A percentile compares a stretch with the other conserved stretches of the same genome.
Conservation (phyloP, 495 filamentous ascomycete genomes). For the Rhypophila decipiens region DNA sequence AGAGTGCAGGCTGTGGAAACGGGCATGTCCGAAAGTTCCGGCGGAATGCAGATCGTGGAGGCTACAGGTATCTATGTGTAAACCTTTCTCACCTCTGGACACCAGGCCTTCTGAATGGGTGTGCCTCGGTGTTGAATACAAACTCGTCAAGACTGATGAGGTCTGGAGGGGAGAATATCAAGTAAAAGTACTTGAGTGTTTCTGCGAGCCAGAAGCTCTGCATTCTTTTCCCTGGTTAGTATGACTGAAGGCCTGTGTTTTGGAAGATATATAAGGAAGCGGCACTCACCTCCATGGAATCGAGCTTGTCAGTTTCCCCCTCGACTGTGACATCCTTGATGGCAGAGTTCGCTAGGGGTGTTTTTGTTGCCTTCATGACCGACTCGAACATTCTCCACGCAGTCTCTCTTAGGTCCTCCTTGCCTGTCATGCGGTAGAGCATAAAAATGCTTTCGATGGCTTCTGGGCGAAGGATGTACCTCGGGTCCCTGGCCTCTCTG, state of each 20-base stretch:
- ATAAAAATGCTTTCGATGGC: slow-evolving; percentile 61
- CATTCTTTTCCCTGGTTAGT: slow-evolving; percentile 22
- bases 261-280: too few species aligned
- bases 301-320: slow-evolving; percentile 17
- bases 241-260: neutral
- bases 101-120: too few species aligned
- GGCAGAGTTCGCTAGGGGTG: slow-evolving; percentile 40
- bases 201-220: slow-evolving; percentile 37
- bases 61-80: too few species aligned
- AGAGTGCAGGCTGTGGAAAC: too few species aligned
- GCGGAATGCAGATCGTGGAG: too few species aligned
- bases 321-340: slow-evolving; percentile 34
- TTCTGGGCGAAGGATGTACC: slow-evolving; percentile 65
- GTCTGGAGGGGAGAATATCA: slow-evolving; percentile 44
- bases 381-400: slow-evolving; percentile 56
- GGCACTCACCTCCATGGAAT: slow-evolving; percentile 41
- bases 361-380: slow-evolving; percentile 38
- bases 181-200: slow-evolving; percentile 32
- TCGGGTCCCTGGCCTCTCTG: slow-evolving; percentile 40
- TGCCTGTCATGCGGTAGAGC: slow-evolving; percentile 58
- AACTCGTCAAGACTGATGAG: slow-evolving; percentile 62
- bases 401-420: slow-evolving; percentile 41
- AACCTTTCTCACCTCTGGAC: too few species aligned
- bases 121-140: slow-evolving; percentile 81
- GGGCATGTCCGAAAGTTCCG: too few species aligned